Percentiles rank a stretch among this genome's conserved stretches.
Evolutionary conservation across 805 yeast species (phyloP).

Genomic region (Starmerella davenportii): DNA sequence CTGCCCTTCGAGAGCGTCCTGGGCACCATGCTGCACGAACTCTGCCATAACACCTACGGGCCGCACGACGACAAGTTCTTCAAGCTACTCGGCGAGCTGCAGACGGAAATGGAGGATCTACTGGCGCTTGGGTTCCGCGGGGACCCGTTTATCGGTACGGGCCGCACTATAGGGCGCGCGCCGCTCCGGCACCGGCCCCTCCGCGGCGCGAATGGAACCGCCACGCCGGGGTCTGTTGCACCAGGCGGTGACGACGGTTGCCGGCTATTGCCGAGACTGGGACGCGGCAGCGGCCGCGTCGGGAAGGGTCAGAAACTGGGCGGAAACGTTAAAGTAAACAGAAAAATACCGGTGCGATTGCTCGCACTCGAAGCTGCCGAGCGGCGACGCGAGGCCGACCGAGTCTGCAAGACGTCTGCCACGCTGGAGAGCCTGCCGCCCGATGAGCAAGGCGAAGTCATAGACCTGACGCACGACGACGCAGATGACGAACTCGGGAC

Average conservation of each 20-base stretch:
- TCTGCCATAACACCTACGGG: slow-evolving; percentile 62
- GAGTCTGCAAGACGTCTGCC: slow-evolving; percentile 10
- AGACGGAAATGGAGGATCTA: slow-evolving; percentile 28
- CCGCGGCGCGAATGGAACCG: too few species aligned
- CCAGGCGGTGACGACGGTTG: slow-evolving; percentile 3
- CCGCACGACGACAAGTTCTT: slow-evolving; percentile 67
- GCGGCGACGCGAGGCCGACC: slow-evolving; percentile 26
- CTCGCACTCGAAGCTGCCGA: slow-evolving; percentile 46
- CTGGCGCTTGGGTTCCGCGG: slow-evolving; percentile 28
- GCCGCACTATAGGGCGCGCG: slow-evolving; percentile 29
- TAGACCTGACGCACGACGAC: slow-evolving; percentile 7
- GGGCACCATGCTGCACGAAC: slow-evolving; percentile 77
- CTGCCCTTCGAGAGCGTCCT: slow-evolving; percentile 44
- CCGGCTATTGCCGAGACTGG: too few species aligned
- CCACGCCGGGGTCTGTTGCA: too few species aligned
- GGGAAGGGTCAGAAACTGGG: slow-evolving; percentile 23
- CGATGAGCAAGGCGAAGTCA: slow-evolving; percentile 7
- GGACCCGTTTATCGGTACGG: slow-evolving; percentile 35
- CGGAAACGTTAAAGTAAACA: slow-evolving; percentile 24
- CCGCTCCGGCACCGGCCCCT: not conserved
- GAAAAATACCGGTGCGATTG: slow-evolving; percentile 27
- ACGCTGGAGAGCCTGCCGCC: slow-evolving; percentile 1
- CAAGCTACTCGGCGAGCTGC: slow-evolving; percentile 41
- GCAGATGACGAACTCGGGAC: slow-evolving; percentile 1
- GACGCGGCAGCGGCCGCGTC: not conserved